Conservation (phyloP, 345 rosid species). For the Salix koriyanagi region DNA sequence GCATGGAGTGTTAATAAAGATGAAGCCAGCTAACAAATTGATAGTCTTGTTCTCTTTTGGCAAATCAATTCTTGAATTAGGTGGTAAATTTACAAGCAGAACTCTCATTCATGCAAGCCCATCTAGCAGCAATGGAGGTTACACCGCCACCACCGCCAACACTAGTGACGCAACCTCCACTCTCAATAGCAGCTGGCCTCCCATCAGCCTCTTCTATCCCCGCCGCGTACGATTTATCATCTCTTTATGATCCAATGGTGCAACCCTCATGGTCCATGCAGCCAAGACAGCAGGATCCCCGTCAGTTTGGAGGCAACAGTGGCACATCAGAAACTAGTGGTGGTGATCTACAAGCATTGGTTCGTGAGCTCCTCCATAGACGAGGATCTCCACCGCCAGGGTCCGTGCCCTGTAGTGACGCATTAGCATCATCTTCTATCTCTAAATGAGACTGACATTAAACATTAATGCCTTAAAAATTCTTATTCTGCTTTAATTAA, state of each 20-base stretch:
- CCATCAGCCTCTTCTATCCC: conserved; percentile 56
- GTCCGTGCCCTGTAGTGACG: conserved; percentile 36
- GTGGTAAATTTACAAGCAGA: conserved; percentile 33
- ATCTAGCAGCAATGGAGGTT: conserved; percentile 21
- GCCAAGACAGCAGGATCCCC: conserved; percentile 55
- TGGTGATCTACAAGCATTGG: conserved; percentile 74
- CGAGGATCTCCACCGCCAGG: conserved; percentile 57
- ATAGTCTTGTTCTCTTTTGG: background rate
- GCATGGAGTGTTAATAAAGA: background rate
- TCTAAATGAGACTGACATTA: conserved; percentile 39
- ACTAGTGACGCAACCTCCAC: conserved; percentile 33
- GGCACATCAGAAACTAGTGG: conserved; percentile 26
- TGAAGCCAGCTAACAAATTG: background rate
- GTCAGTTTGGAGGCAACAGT: conserved; percentile 43
- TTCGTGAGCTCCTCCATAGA: conserved; percentile 67
- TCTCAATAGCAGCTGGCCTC: conserved; percentile 65
- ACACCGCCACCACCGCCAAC: conserved; percentile 26
- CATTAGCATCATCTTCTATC: conserved; percentile 47
- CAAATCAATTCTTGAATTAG: background rate
- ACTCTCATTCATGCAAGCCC: conserved; percentile 26
- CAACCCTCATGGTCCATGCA: conserved; percentile 58
- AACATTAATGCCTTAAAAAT: too few species aligned
- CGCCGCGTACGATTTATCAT: conserved; percentile 52
- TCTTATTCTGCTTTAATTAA: too few species aligned
- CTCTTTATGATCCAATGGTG: conserved; percentile 67